phyloP scores from a whole-genome alignment of 345 rosid species.

The Isatis tinctoria region DNA sequence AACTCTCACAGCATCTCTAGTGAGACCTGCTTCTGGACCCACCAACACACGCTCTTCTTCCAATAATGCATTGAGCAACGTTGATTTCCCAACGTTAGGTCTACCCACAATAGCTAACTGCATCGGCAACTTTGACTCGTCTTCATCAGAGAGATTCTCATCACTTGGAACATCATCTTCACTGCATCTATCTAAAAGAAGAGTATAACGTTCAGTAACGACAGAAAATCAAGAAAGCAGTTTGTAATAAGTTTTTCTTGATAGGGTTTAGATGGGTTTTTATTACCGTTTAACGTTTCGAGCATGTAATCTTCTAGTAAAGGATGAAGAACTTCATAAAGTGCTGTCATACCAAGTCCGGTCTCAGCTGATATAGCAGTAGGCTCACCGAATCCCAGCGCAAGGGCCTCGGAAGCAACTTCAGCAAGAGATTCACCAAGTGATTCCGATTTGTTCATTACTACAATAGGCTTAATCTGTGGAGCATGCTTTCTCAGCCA shows the following conservation, averaged over 20 bases:
- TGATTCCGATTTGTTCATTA: constrained; percentile 86
- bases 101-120: constrained; percentile 93
- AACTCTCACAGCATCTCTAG: constrained; percentile 91
- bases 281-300: constrained; percentile 52
- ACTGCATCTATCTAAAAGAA: constrained; percentile 32
- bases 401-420: constrained; percentile 58
- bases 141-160: constrained; percentile 44
- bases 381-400: constrained; percentile 85
- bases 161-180: constrained; percentile 30
- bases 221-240: neutral
- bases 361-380: constrained; percentile 95
- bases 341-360: constrained; percentile 86
- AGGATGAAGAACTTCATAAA: constrained; percentile 70
- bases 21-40: constrained; percentile 96
- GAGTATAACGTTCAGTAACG: constrained; percentile 21
- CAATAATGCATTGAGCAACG: constrained; percentile 74
- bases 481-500: constrained; percentile 89
- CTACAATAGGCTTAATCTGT: constrained; percentile 61
- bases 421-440: constrained; percentile 55
- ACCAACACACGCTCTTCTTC: constrained; percentile 96
- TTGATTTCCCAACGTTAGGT: constrained; percentile 97
- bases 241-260: neutral
- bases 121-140: constrained; percentile 71
- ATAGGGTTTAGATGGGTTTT: neutral
- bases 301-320: constrained; percentile 60